A percentile compares a stretch with the other conserved stretches of the same genome.
Evolutionary conservation across 2,329 filamentous ascomycete genomes (phyloP).

Genomic region (Aspergillus floridensis): DNA sequence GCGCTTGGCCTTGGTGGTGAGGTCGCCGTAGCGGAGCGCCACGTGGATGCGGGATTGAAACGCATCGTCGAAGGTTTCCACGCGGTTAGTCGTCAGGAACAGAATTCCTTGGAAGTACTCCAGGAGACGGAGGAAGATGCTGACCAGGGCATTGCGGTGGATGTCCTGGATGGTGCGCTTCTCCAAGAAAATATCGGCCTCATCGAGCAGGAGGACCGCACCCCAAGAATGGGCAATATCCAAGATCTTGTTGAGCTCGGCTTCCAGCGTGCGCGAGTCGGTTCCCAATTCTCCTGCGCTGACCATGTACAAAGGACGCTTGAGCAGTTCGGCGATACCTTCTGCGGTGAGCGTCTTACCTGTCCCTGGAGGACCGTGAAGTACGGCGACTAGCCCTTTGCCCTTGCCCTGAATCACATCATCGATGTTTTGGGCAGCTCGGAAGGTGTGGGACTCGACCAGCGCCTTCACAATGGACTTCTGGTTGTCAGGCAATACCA

Average conservation of each 20-base stretch:
- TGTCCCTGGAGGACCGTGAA: constrained; percentile 82
- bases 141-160: constrained; percentile 79
- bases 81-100: constrained; percentile 85
- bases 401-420: constrained; percentile 82
- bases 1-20: constrained; percentile 69
- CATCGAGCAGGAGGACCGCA: constrained; percentile 78
- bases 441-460: constrained; percentile 79
- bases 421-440: constrained; percentile 77
- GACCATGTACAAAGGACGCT: constrained; percentile 79
- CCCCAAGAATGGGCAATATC: constrained; percentile 85
- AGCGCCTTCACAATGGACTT: constrained; percentile 74
- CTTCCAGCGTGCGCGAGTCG: constrained; percentile 69
- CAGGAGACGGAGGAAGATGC: constrained; percentile 78
- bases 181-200: constrained; percentile 82
- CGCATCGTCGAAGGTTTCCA: constrained; percentile 83
- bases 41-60: constrained; percentile 88
- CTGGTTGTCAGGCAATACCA: constrained; percentile 66
- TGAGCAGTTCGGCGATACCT: constrained; percentile 77
- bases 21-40: constrained; percentile 73
- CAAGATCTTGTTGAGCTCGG: constrained; percentile 76
- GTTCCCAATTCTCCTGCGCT: constrained; percentile 80
- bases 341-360: constrained; percentile 88
- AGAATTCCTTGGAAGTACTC: constrained; percentile 93
- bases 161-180: constrained; percentile 80
- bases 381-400: constrained; percentile 75